Base-by-base conservation (phyloP, 495 filamentous ascomycete species). In the Talaromyces adpressus region DNA sequence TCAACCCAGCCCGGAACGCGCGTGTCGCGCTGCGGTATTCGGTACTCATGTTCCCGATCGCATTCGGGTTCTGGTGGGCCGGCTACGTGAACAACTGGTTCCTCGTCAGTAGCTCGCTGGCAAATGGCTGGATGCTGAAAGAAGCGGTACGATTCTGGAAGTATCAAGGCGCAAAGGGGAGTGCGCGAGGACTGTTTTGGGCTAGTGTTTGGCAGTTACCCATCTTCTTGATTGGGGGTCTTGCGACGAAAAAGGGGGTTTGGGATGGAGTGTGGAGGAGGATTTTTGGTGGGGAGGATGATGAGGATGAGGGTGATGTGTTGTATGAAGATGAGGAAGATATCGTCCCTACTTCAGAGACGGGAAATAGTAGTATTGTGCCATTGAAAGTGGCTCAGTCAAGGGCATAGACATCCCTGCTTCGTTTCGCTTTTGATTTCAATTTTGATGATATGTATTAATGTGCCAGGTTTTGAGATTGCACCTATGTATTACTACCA, bases 161-260 rank as follows among this genome's bases (percentile, higher is more conserved):
- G 62, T 77, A 85, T 32, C 84, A 91, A 63, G 94, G 93, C 14
- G 81, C 84, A 52, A 85, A 89, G 66, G 95, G 95, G 5, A 89
- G 80, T 49, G 95, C 95, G 6, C 85, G 91, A 52, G 88, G 87
- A 5, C 70, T 98, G 62, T 98, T 98, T 75, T 98, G 94, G 94
- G 91, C 94, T 0, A 95, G 91, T 74, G 92, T 98, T 25, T 98
- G 94, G 94, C 92, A 97, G 77, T 69, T 98, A 41, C 94, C 94
- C 0, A 90, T 91, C 52, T 82, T 97, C 23, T 86, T 98, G 80
- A 90, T 96, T 63, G 77, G 97, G 63, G 95, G 92, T 45, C 89
- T 98, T 72, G 85, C 87, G 54, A 92, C 94, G 71, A 98, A 98
- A 84, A 96, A 92, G 77, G 95, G 93, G 0, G 80, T 98, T 68